phyloP scores from a whole-genome alignment of 2,329 filamentous ascomycete species.

The Pyricularia pennisetigena region DNA sequence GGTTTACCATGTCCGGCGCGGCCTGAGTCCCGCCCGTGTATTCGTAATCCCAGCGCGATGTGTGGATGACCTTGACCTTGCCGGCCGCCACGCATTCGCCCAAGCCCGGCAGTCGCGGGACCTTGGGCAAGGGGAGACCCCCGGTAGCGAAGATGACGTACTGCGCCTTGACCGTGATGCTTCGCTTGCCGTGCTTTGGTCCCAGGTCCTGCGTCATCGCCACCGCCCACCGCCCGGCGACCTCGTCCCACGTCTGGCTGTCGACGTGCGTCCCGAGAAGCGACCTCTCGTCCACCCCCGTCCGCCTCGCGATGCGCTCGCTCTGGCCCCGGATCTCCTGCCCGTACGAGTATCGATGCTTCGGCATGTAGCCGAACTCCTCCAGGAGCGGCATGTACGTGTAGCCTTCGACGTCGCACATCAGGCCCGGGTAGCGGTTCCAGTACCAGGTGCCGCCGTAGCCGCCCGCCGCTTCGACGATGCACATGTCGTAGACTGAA shows the following conservation, averaged over 20 bases:
- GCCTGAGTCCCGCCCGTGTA: conserved; percentile 25
- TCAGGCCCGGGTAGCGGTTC: conserved; percentile 1
- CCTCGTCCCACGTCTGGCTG: background rate
- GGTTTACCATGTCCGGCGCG: conserved; percentile 24
- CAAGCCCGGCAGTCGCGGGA: background rate
- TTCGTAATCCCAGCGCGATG: conserved; percentile 34
- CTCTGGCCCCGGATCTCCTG: background rate
- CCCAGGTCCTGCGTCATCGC: background rate
- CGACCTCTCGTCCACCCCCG: background rate
- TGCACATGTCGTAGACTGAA: background rate
- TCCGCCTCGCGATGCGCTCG: background rate
- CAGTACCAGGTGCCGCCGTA: conserved; percentile 3
- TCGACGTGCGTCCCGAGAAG: background rate
- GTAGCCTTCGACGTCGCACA: conserved; percentile 41
- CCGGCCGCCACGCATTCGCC: background rate
- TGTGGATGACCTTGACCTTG: conserved; percentile 24
- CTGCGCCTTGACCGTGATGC: background rate
- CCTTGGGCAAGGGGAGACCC: background rate
- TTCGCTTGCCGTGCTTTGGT: background rate
- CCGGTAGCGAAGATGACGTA: background rate
- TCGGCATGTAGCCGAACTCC: conserved; percentile 49
- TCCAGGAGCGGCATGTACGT: conserved; percentile 52
- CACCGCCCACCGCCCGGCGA: background rate
- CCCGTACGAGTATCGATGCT: conserved; percentile 27
- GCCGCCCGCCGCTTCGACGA: background rate